Evolutionary conservation across 106 monocot species (phyloP).

Genomic region (Dioscorea zingiberensis): DNA sequence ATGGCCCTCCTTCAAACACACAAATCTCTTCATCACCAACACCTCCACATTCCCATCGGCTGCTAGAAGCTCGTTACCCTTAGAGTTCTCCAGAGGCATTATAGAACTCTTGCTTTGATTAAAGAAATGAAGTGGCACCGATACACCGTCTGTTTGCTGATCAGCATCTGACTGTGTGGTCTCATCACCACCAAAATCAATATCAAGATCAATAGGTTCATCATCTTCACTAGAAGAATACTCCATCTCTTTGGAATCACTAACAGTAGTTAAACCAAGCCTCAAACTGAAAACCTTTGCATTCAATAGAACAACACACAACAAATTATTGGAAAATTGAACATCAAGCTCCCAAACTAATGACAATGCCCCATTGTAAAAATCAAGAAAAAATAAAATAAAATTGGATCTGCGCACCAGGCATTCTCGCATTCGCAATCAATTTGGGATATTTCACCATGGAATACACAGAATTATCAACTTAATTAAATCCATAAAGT

Average conservation of each 20-base stretch:
- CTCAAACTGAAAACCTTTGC: too few species aligned
- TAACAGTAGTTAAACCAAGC: too few species aligned
- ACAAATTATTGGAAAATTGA: too few species aligned
- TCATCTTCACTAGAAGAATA: constrained; percentile 63
- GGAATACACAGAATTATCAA: too few species aligned
- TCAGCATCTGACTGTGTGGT: constrained; percentile 16
- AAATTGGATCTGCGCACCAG: too few species aligned
- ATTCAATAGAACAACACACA: too few species aligned
- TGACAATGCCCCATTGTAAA: too few species aligned
- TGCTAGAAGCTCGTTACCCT: constrained; percentile 16
- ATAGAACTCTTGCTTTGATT: constrained; percentile 12
- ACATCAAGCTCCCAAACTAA: too few species aligned
- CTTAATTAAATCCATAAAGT: too few species aligned
- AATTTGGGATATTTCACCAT: too few species aligned
- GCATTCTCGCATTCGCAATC: too few species aligned
- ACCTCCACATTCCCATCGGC: constrained; percentile 40
- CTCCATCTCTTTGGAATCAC: constrained; percentile 26
- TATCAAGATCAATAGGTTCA: constrained; percentile 36
- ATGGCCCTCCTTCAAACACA: constrained; percentile 67
- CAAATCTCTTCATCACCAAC: constrained; percentile 68
- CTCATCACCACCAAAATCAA: constrained; percentile 35
- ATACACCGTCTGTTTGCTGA: constrained; percentile 10
- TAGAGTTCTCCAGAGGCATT: background rate
- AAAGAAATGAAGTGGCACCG: constrained; percentile 14
- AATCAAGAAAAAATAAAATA: too few species aligned